Evolutionary conservation across 768 basidiomycete species (phyloP).

Genomic region (Stropharia rugosoannulata): DNA sequence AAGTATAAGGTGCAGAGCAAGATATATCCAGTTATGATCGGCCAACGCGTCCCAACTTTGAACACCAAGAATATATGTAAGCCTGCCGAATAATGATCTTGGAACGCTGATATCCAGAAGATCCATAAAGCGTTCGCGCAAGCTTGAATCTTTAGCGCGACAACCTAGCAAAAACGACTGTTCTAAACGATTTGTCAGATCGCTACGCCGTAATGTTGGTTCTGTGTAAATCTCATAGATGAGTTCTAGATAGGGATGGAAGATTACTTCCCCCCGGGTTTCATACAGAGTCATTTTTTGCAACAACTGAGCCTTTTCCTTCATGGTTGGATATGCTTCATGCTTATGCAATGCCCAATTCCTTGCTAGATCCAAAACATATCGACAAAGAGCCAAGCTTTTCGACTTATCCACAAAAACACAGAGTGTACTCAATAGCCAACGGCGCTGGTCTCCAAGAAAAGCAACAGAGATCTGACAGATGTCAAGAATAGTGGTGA

Average conservation of each 20-base stretch:
- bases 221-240: slow-evolving; percentile 95
- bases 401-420: slow-evolving; percentile 90
- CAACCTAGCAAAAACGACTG: slow-evolving; percentile 92
- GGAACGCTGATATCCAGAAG: slow-evolving; percentile 88
- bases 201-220: slow-evolving; percentile 80
- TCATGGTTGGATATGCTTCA: slow-evolving; percentile 87
- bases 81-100: slow-evolving; percentile 72
- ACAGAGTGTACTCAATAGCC: slow-evolving; percentile 73
- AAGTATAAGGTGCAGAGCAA: slow-evolving; percentile 86
- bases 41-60: slow-evolving; percentile 94
- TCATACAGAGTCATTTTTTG: slow-evolving; percentile 89
- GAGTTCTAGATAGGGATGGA: slow-evolving; percentile 81
- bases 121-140: slow-evolving; percentile 87
- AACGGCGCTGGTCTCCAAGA: slow-evolving; percentile 84
- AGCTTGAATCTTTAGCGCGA: slow-evolving; percentile 71
- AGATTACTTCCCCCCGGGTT: slow-evolving; percentile 73
- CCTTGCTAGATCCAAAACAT: slow-evolving; percentile 81
- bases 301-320: slow-evolving; percentile 90
- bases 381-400: slow-evolving; percentile 73
- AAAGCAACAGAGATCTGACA: slow-evolving; percentile 77
- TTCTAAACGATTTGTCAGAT: slow-evolving; percentile 91
- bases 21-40: slow-evolving; percentile 92
- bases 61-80: slow-evolving; percentile 88
- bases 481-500: slow-evolving; percentile 83
- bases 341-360: slow-evolving; percentile 89